Base-by-base conservation (phyloP, 2,329 filamentous ascomycete species). In the Trichoderma sp. region DNA sequence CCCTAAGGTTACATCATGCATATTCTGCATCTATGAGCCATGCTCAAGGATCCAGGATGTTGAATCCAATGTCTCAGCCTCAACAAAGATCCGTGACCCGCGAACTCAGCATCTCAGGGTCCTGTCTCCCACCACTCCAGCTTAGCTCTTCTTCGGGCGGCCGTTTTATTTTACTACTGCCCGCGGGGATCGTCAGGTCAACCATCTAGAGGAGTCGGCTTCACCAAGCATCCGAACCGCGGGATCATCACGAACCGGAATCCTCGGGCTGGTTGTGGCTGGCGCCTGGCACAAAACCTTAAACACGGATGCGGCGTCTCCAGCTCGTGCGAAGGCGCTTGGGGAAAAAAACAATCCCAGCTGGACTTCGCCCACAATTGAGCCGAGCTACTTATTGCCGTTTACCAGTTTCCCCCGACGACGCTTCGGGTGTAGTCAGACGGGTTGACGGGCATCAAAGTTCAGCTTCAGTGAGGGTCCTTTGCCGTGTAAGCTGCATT, bases 201-300 rank as follows among this genome's bases (percentile, higher is more conserved):
- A 24, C 33, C 18, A 45, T 45, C 41, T 45, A 45, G 41, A 11
- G 12, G 12, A 12, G 1, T n/a, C 35, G 69, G n/a, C 1, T 33
- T 50, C 27, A 29, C 27, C 18, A 16, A 18, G 12, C 27, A 33
- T n/a, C 41, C 14, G 29, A 12, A 21, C 29, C 41, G 41, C 38
- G 53, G 38, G 59, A 72, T 56, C 59, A 73, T 24, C 69, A 38
- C 60, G 69, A 73, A 38, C 69, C 60, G 60, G 69, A 65, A 38
- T 64, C 21, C 21, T 45, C 69, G 69, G 69, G 29, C 60, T 65
- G 29, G 38, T 9, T 24, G 69, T 53, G 60, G 60, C 60, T 50
- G 69, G 69, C 29, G 29, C 38, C 29, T 56, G 60, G 41, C n/a
- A 27, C 27, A 18, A 53, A 64, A 29, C 16, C 16, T 72, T 53